phyloP scores from a whole-genome alignment of 371 early-diverging fungal genomes.

The Nematocida ironsii region DNA sequence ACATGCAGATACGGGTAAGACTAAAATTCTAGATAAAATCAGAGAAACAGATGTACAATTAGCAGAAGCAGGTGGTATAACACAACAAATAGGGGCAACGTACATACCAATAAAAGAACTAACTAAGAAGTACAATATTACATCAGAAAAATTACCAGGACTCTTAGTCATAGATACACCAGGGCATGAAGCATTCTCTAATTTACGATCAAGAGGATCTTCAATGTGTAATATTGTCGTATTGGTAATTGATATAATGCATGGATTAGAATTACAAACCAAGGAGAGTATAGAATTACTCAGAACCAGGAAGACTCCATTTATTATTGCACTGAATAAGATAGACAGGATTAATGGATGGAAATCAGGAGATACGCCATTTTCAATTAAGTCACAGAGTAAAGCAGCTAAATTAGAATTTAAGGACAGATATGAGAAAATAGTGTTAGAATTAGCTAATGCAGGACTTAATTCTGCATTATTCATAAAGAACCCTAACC shows the following conservation, averaged over 20 bases:
- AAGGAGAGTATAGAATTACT: slow-evolving; percentile 90
- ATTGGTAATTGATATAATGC: slow-evolving; percentile 97
- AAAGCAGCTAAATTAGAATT: slow-evolving; percentile 80
- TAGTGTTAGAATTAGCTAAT: slow-evolving; percentile 85
- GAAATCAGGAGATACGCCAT: slow-evolving; percentile 72
- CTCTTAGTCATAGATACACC: slow-evolving; percentile 98
- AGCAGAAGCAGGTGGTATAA: slow-evolving; percentile 99
- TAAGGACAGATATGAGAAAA: slow-evolving; percentile 77
- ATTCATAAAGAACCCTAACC: slow-evolving; percentile 90
- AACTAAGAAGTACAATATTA: slow-evolving; percentile 71
- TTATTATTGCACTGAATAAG: slow-evolving; percentile 99
- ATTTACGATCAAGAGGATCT: slow-evolving; percentile 92
- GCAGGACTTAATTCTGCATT: slow-evolving; percentile 90
- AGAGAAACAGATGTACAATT: slow-evolving; percentile 99
- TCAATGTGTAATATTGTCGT: slow-evolving; percentile 99
- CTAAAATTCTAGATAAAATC: slow-evolving; percentile 97
- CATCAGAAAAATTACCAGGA: slow-evolving; percentile 82
- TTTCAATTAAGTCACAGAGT: slow-evolving; percentile 78
- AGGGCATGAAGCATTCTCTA: slow-evolving; percentile 99
- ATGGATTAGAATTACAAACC: slow-evolving; percentile 97
- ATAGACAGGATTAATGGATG: slow-evolving; percentile 96
- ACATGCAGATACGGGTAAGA: slow-evolving; percentile 99
- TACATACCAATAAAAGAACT: slow-evolving; percentile 95
- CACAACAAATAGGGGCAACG: slow-evolving; percentile 99
- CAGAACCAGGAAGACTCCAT: slow-evolving; percentile 90